Evolutionary conservation across 1,139 yeast species (phyloP), one percentile per base, ranked within the genome.

Genomic region (Suhomyces panamericanus): DNA sequence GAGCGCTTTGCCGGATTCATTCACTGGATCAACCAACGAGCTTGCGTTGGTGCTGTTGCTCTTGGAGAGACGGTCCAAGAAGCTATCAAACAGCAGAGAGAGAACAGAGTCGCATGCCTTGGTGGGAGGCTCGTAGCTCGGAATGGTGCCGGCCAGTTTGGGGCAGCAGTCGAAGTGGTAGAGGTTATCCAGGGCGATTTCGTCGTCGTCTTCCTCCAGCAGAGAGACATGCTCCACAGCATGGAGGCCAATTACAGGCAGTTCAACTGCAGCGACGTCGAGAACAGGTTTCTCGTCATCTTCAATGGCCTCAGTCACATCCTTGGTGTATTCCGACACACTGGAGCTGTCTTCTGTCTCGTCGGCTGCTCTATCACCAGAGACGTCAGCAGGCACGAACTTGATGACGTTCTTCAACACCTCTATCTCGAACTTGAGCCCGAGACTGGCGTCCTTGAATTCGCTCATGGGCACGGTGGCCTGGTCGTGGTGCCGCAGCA

Each of bases 401-500:
- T 38, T 44, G 34, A 54, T 47, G 6, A 48, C 41, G 10, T 42
- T 42, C 36, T 44, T 39, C 12, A 41, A 32, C 27, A 53, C 48
- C 12, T 29, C 39, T 27, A 64, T 51, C 12, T 39, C 51, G 46
- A 65, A 70, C 14, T 49, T 38, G 39, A 69, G 56, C 12, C 62
- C 64, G 30, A 68, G 50, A 20, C 49, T 41, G 1, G 72, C 64
- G 22, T 52, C 46, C 6, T 51, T 57, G 52, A 70, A 70, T 11
- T 56, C 54, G 3, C 43, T 35, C 32, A 67, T 51, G 6, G 63
- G 60, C 34, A 68, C 57, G 2, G 36, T 32, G 9, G 41, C 44
- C 22, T 31, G 44, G 16, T 41, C 40, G n/a, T 35, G 13, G 47
- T 46, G 46, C 29, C 48, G 33, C n/a, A 49, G 50, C 36, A 58